Conservation (phyloP, 106 monocot species). For the Agapanthus africanus region DNA sequence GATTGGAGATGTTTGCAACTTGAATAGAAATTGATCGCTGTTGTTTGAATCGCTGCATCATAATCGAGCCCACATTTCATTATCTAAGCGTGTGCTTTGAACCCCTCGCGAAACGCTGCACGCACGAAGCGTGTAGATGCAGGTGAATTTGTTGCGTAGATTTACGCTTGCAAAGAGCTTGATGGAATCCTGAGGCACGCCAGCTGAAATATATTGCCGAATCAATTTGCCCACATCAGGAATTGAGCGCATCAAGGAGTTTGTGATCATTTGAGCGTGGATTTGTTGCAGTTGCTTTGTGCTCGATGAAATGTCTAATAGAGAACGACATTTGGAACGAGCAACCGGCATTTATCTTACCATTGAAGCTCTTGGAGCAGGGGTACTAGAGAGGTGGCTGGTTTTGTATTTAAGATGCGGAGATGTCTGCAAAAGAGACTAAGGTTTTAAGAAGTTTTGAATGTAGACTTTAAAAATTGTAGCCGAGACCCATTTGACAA, state of each 20-base stretch:
- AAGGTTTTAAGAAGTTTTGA: too few relatives aligned
- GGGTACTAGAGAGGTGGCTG: too few relatives aligned
- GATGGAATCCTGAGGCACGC: conserved; percentile 11
- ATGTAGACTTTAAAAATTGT: too few relatives aligned
- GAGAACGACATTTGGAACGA: too few relatives aligned
- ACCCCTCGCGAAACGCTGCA: conserved; percentile 17
- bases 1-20: conserved; percentile 13
- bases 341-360: too few relatives aligned
- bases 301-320: conserved; percentile 3
- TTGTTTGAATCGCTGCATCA: conserved; percentile 19
- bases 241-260: background rate
- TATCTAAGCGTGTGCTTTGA: conserved; percentile 12
- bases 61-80: conserved; percentile 16
- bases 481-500: too few relatives aligned
- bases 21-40: conserved; percentile 26
- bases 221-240: conserved; percentile 13
- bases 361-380: too few relatives aligned
- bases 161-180: conserved; percentile 10
- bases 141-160: conserved; percentile 4
- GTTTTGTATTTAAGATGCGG: too few relatives aligned
- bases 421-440: too few relatives aligned
- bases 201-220: conserved; percentile 9
- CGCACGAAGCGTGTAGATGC: conserved; percentile 19
- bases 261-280: conserved; percentile 35
- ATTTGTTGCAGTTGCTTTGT: conserved; percentile 24